Conservation (phyloP, 169 alveolate species). For the Eimeria sp. region DNA sequence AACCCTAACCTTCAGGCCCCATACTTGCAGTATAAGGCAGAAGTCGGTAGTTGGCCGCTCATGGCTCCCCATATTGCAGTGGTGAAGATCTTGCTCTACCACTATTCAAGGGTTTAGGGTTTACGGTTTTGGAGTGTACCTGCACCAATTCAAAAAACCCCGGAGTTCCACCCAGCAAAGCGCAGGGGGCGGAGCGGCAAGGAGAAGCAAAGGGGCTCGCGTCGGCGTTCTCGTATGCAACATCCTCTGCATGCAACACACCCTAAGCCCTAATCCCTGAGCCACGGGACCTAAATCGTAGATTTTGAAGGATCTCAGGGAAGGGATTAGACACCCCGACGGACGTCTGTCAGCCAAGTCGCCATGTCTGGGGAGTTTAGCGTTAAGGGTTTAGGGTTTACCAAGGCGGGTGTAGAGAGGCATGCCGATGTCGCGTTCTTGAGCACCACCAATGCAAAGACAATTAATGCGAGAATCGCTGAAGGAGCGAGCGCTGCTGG, state of each 20-base stretch:
- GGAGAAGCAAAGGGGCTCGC: conserved; percentile 93
- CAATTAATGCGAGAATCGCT: background rate
- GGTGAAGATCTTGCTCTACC: background rate
- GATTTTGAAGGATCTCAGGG: background rate
- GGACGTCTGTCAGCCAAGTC: background rate
- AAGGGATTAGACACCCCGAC: background rate
- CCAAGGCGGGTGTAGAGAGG: conserved; percentile 43
- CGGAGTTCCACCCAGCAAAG: conserved; percentile 93
- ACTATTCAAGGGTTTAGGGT: background rate
- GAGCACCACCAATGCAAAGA: conserved; percentile 18
- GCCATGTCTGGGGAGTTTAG: background rate
- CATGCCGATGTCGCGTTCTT: conserved; percentile 26
- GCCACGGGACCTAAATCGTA: background rate
- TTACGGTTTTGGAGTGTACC: conserved; percentile 49
- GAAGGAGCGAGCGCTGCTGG: conserved; percentile 36
- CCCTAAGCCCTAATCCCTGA: conserved; percentile 25
- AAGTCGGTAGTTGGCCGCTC: background rate
- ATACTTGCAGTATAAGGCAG: background rate
- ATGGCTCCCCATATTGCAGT: background rate
- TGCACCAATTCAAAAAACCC: conserved; percentile 89
- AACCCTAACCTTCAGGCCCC: conserved; percentile 8
- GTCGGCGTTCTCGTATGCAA: conserved; percentile 81
- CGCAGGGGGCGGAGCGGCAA: conserved; percentile 89
- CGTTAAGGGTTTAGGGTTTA: conserved; percentile 41
- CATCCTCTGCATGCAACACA: conserved; percentile 25